Base-by-base conservation (phyloP, 805 yeast genomes). In the Nakazawaea ernobii region DNA sequence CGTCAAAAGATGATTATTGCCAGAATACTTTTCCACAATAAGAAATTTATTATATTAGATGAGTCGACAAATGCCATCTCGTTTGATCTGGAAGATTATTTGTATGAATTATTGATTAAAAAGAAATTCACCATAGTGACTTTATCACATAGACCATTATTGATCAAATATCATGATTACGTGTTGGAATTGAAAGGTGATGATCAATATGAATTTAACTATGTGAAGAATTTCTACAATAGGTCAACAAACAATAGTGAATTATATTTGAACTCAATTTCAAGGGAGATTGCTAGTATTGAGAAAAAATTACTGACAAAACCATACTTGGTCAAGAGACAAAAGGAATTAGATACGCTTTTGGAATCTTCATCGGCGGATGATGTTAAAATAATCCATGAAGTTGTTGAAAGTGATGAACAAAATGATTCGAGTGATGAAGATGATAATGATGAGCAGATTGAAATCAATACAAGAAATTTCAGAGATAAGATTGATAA, bases 61-160 rank as follows among this genome's bases (percentile, higher is more conserved):
- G 97, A 90, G 66, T 86, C 95, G n/a, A 90, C 97, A 4, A 87
- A 89, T 60, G 97, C 97, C 1, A 90, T 90, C 10, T 80, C 89
- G 45, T 84, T 84, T 40, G 97, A 90, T 63, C 87, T 86, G 63
- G 97, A 90, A 63, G 97, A 91, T 53, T 79, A 82, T 49, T 70
- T 90, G 45, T 90, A 89, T 65, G 95, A 87, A 59, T 62, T 83
- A 53, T 72, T 90, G 64, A 85, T 80, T 57, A 70, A 68, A 48
- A 81, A 82, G 57, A 75, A 79, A 39, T 84, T 88, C 62, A 85
- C 95, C 1, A 79, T 86, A 53, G 79, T 90, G 48, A 88, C 96
- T 1, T 77, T 90, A 50, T 78, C 88, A 27, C 96, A 90, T 62
- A 76, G 97, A 42, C 92, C 95, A 29, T 73, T 87, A 38, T 71